Base-by-base conservation (phyloP, 148 eudicot genomes). In the Arbutus unedo region DNA sequence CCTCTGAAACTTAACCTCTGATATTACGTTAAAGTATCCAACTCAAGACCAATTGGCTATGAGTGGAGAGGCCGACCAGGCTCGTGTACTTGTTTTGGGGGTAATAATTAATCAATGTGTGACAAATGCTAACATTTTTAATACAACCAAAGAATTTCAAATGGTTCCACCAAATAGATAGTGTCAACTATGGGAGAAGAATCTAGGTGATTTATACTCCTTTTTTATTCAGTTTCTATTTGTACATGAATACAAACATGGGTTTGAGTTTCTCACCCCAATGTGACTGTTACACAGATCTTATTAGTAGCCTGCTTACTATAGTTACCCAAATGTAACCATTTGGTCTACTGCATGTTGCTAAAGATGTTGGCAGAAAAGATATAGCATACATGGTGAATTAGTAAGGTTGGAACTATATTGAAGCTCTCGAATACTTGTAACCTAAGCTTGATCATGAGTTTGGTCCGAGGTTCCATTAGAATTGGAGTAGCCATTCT, bases 381-480 rank as follows among this genome's bases (percentile, higher is more conserved):
- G 18, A 50, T 50, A 16, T 23, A 4, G n/a, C 19, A 0, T 53
- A 14, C 57, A 10, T 50, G 78, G 78, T 50, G 13, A 75, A 8
- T 75, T 14, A 43, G 15, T 43, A n/a, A 74, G 78, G 43, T 75
- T 3, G 9, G 6, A 18, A 73, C 16, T 23, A 11, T 10, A 11
- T 50, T 43, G 48, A 70, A 38, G 57, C 18, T 76, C 79, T 76
- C 2, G 21, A 11, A 25, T 25, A 66, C 44, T 56, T 31, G 21
- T 18, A 44, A 77, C n/a, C 41, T 55, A 60, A 55, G 14, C 49
- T 18, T 47, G 76, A 3, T 56, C 13, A 9, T 18, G 4, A 14
- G 51, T 81, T 57, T 57, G 56, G 19, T 74, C 71, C 57, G 72
- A 41, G 77, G 41, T 71, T 51, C 62, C 23, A 57, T 81, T 54